These are phyloP conservation scores for Glycine soja DNA, from an alignment of 306 rosid genomes.

Conservation along the genomic window DNA sequence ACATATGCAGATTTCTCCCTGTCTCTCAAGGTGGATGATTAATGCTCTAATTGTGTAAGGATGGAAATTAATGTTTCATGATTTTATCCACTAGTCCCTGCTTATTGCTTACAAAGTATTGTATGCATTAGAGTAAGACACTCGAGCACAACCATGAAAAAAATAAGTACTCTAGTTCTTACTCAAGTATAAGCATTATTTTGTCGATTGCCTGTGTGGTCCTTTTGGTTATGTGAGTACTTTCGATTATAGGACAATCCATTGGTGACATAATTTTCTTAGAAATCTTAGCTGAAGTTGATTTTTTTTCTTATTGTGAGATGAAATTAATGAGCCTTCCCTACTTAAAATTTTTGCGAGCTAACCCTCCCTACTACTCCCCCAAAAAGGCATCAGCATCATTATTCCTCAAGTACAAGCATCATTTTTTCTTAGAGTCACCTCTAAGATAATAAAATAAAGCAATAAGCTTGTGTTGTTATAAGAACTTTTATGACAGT, in stretches of 20 bases:
- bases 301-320: background rate
- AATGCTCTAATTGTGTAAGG: background rate
- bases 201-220: background rate
- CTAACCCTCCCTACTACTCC: background rate
- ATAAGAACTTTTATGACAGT: background rate
- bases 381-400: background rate
- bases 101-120: slow-evolving; percentile 27
- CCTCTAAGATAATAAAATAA: background rate
- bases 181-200: slow-evolving; percentile 42
- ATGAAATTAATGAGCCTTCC: background rate
- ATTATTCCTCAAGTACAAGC: slow-evolving; percentile 26
- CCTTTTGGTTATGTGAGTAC: background rate
- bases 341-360: background rate
- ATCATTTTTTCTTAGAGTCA: slow-evolving; percentile 40
- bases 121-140: slow-evolving; percentile 39
- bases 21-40: background rate
- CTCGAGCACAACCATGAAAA: slow-evolving; percentile 46
- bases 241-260: background rate
- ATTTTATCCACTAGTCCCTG: slow-evolving; percentile 22
- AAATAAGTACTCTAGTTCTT: slow-evolving; percentile 5
- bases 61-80: slow-evolving; percentile 22
- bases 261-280: background rate
- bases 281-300: background rate
- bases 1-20: background rate
- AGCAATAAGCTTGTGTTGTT: slow-evolving; percentile 7